Conservation (phyloP, 192 early-diverging fungal genomes). For the Linnemannia zychae region DNA sequence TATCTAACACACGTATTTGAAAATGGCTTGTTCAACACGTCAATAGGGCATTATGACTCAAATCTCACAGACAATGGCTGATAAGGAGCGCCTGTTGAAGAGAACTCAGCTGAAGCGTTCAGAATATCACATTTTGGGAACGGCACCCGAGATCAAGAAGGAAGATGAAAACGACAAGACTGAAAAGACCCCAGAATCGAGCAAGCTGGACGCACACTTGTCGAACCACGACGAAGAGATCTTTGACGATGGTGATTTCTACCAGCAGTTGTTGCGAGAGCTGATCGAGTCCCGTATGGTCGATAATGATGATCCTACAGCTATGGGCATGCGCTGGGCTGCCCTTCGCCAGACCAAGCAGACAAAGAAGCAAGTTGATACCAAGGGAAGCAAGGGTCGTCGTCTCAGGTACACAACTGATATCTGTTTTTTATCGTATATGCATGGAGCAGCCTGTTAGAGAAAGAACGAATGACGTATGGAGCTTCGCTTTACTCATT, state of each 20-base stretch:
- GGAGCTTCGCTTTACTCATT: background rate
- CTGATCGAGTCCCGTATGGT: constrained; percentile 95
- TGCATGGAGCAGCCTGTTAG: background rate
- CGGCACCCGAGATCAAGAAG: constrained; percentile 57
- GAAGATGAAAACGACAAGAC: constrained; percentile 56
- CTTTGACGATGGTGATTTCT: constrained; percentile 98
- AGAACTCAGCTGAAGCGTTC: constrained; percentile 88
- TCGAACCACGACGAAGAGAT: constrained; percentile 87
- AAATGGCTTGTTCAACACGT: background rate
- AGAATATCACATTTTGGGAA: constrained; percentile 73
- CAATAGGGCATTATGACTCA: constrained; percentile 75
- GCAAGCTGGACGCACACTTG: constrained; percentile 70
- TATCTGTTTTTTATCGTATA: background rate
- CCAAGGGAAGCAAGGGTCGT: constrained; percentile 92
- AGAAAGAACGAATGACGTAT: background rate
- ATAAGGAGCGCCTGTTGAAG: constrained; percentile 84
- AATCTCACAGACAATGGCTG: constrained; percentile 76
- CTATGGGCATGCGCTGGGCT: constrained; percentile 86
- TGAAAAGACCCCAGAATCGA: constrained; percentile 35
- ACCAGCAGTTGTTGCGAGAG: constrained; percentile 93
- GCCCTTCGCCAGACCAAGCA: constrained; percentile 83
- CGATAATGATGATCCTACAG: constrained; percentile 90
- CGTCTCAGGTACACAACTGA: constrained; percentile 72
- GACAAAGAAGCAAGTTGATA: constrained; percentile 85
- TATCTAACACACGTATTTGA: background rate